phyloP scores from a whole-genome alignment of 306 rosid genomes.

The Dalbergia oliveri region DNA sequence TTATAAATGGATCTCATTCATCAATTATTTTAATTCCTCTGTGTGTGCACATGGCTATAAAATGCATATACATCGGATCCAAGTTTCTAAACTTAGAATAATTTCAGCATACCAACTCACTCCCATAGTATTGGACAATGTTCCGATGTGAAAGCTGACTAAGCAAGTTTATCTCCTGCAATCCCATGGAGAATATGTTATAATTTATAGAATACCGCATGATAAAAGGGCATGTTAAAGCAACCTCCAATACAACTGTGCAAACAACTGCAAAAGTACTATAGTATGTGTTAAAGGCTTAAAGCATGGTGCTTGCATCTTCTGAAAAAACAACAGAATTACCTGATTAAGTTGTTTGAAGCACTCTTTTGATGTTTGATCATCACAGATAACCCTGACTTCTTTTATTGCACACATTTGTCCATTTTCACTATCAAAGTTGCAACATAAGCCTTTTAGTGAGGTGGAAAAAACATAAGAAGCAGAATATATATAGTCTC shows the following conservation, averaged over 20 bases:
- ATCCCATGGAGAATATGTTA: conserved; percentile 33
- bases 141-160: conserved; percentile 87
- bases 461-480: conserved; percentile 40
- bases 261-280: conserved; percentile 32
- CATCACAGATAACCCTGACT: conserved; percentile 84
- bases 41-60: conserved; percentile 8
- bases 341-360: conserved; percentile 97
- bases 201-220: conserved; percentile 24
- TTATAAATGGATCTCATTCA: conserved; percentile 34
- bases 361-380: conserved; percentile 85
- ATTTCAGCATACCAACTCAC: conserved; percentile 69
- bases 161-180: conserved; percentile 94
- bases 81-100: conserved; percentile 5
- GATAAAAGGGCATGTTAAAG: conserved; percentile 8
- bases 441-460: conserved; percentile 54
- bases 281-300: conserved; percentile 26
- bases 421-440: conserved; percentile 83
- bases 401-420: conserved; percentile 99
- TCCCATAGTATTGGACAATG: conserved; percentile 91
- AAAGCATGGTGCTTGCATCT: conserved; percentile 28
- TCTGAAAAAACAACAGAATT: conserved; percentile 33
- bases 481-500: conserved; percentile 29
- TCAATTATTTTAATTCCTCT: neutral
- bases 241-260: conserved; percentile 35
- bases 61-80: conserved; percentile 16